A percentile compares a stretch with the other conserved stretches of the same genome.
Evolutionary conservation across 805 yeast genomes (phyloP).

Genomic region (Spathaspora arborariae): DNA sequence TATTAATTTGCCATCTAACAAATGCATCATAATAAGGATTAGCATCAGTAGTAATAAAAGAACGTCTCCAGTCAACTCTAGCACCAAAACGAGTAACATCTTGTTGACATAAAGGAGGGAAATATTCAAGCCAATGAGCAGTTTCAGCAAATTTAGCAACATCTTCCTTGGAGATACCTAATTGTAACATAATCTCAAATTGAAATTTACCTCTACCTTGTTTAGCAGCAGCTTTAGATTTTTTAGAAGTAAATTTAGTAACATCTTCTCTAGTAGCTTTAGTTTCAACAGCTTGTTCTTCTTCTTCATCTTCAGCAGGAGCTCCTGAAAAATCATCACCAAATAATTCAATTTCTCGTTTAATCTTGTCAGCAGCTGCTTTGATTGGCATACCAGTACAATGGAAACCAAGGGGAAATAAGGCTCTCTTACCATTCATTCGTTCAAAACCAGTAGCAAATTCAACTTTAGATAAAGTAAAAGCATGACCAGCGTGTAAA

Average conservation of each 20-base stretch:
- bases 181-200: slow-evolving; percentile 92
- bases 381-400: slow-evolving; percentile 99
- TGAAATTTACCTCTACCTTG: slow-evolving; percentile 93
- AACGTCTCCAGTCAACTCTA: slow-evolving; percentile 97
- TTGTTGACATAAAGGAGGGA: slow-evolving; percentile 83
- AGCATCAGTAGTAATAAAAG: slow-evolving; percentile 90
- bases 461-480: slow-evolving; percentile 91
- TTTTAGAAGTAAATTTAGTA: slow-evolving; percentile 88
- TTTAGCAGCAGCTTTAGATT: slow-evolving; percentile 91
- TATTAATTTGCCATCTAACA: slow-evolving; percentile 93
- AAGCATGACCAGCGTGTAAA: slow-evolving; percentile 95
- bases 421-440: slow-evolving; percentile 87
- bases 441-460: slow-evolving; percentile 91
- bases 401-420: slow-evolving; percentile 96
- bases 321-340: slow-evolving; percentile 74
- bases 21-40: slow-evolving; percentile 95
- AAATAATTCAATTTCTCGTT: slow-evolving; percentile 87
- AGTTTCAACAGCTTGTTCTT: slow-evolving; percentile 19
- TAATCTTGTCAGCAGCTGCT: slow-evolving; percentile 92
- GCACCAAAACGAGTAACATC: slow-evolving; percentile 85
- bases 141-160: slow-evolving; percentile 88
- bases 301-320: slow-evolving; percentile 50
- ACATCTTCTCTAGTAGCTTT: slow-evolving; percentile 57
- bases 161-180: slow-evolving; percentile 82
- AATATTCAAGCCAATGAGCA: slow-evolving; percentile 82